phyloP scores from a whole-genome alignment of 768 basidiomycete species.

The Tylopilus intermedius region DNA sequence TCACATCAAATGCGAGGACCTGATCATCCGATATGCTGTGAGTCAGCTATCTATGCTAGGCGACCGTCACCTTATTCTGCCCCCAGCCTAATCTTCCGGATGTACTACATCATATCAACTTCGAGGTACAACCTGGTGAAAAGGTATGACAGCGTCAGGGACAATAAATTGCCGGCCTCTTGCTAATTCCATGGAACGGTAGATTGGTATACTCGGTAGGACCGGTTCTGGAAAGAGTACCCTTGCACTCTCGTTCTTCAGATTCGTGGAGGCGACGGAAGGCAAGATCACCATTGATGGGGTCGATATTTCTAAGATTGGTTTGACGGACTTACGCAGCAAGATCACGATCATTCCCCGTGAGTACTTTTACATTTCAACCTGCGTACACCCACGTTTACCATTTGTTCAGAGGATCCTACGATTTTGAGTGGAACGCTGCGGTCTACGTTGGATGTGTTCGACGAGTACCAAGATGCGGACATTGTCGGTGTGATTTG shows the following conservation, averaged over 20 bases:
- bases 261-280: conserved; percentile 81
- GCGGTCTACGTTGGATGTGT: conserved; percentile 27
- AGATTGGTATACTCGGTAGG: conserved; percentile 69
- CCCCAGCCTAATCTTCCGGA: conserved; percentile 77
- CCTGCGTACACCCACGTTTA: not conserved
- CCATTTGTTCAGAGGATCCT: conserved; percentile 64
- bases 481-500: too few species aligned
- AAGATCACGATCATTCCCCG: conserved; percentile 73
- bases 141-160: conserved; percentile 43
- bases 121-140: conserved; percentile 67
- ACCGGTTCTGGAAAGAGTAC: conserved; percentile 78
- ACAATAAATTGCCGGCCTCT: not conserved
- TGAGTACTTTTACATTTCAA: conserved; percentile 29
- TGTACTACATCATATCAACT: conserved; percentile 76
- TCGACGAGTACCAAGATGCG: too few species aligned
- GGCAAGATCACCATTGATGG: conserved; percentile 53
- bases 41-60: conserved; percentile 21
- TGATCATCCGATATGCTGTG: conserved; percentile 76
- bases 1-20: conserved; percentile 63
- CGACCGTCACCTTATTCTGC: not conserved
- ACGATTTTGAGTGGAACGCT: conserved; percentile 81
- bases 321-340: conserved; percentile 76
- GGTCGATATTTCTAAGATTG: conserved; percentile 74
- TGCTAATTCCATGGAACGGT: conserved; percentile 2
- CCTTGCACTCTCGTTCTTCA: conserved; percentile 79